Base-by-base conservation (phyloP, 495 filamentous ascomycete species). In the Hyphodiscus hymeniophilus region DNA sequence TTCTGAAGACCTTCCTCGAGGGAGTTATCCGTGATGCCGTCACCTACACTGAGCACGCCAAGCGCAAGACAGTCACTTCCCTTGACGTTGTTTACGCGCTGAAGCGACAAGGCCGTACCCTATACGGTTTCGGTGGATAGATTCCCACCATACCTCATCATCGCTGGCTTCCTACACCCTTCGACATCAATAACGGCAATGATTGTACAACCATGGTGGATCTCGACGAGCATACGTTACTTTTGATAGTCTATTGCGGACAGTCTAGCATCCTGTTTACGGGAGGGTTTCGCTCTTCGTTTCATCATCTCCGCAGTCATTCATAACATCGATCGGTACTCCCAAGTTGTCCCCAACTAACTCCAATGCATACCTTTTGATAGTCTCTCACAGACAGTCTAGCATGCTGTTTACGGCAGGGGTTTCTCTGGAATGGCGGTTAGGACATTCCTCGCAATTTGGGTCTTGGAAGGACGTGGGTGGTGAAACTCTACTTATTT, bases 1-100 rank as follows among this genome's bases (percentile, higher is more conserved):
- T 99, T 62, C 85, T 99, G 63, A 99, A 99, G 87, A 94, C 92
- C 75, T 99, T 99, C 89, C 89, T 99, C 63, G 94, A 99, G 77
- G 89, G 91, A 77, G 94, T 99, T 76, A 99, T 99, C 71, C 89
- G 89, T 73, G 91, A 95, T 56, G 91, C 91, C 52, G 91, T 97
- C 77, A 95, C 92, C 62, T 98, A 95, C 76, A 60, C 56, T 49
- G 56, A 44, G 22, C 49, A 50, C 38, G 50, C 50, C 50, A 56
- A 53, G 45, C 40, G 84, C 57, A 87, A 89, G 79, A 89, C 85
- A 36, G 85, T 89, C 68, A 94, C 89, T 32, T 92, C 86, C 10
- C 79, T 94, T 51, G 90, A 96, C 63, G 90, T 96, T 18, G 90
- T 96, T 66, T 96, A 95, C 60, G 88, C 88, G 42, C 79, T 96